phyloP scores from a whole-genome alignment of 306 rosid genomes.

The Ziziphus jujuba region DNA sequence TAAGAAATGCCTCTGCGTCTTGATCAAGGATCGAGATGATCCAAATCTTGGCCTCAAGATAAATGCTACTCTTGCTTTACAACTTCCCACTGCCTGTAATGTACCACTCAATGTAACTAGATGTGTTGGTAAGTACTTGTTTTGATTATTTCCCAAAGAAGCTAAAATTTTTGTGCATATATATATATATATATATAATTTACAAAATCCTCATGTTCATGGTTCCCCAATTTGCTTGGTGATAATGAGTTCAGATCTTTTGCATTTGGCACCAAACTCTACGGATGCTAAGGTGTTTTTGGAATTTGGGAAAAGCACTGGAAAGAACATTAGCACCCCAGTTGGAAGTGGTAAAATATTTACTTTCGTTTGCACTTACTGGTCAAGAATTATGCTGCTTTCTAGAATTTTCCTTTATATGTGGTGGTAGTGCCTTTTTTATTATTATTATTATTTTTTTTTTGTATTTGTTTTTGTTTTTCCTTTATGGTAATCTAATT shows the following conservation, averaged over 20 bases:
- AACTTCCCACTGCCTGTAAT: constrained; percentile 53
- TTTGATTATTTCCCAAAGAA: background rate
- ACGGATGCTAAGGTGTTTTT: constrained; percentile 54
- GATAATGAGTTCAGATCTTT: constrained; percentile 45
- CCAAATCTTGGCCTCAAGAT: constrained; percentile 64
- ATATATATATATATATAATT: background rate
- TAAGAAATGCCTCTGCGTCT: constrained; percentile 65
- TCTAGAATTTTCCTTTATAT: background rate
- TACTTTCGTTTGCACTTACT: background rate
- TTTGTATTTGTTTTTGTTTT: too few relatives aligned
- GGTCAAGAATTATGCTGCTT: background rate
- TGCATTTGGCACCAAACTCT: constrained; percentile 71
- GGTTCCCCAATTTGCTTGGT: background rate
- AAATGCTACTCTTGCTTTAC: constrained; percentile 58
- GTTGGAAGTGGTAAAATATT: constrained; percentile 35
- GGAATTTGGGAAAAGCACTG: constrained; percentile 22
- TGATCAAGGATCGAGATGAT: constrained; percentile 66
- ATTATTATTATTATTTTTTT: too few relatives aligned
- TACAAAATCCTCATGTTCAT: too few relatives aligned
- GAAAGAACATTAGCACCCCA: constrained; percentile 19
- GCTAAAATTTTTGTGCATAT: background rate
- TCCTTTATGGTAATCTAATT: background rate
- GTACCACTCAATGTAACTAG: constrained; percentile 46
- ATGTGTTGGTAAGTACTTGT: constrained; percentile 51
- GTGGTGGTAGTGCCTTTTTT: too few relatives aligned